Evolutionary conservation across 768 basidiomycete genomes (phyloP), one percentile per base, ranked within the genome.

Genomic region (Amanita inopinata): DNA sequence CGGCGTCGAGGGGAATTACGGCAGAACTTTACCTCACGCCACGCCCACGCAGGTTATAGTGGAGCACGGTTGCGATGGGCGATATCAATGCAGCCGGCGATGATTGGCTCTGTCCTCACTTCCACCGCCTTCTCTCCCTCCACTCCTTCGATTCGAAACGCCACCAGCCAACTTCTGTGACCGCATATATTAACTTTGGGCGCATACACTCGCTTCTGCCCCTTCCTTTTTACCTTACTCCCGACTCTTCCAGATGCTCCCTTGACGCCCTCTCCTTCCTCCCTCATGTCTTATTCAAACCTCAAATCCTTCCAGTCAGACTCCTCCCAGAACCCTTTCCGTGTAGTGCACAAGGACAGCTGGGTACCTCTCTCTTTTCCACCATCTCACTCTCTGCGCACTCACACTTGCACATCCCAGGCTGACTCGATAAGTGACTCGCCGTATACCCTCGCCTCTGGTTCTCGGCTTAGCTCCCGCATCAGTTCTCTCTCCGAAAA

Each of bases 401-500:
- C 22, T 32, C 20, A 22, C 18, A 25, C 5, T 12, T 2, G 24
- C n/a, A 31, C 30, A 18, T 19, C 31, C n/a, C 46, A 59, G 58
- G 50, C 63, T 15, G 67, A 68, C 38, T 44, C 43, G 2, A n/a
- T 44, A 3, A 25, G 23, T 10, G 43, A 36, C 12, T 65, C 65
- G 8, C 67, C 66, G 3, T 76, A 76, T 49, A 67, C 73, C 34
- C 51, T 57, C 23, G 65, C 61, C 33, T 59, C 59, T 40, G 64
- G 59, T 27, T 67, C 71, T 19, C 57, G 64, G 18, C 52, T 67
- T 22, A 66, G 59, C 27, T 68, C 71, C n/a, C 56, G 64, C 17
- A 51, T 66, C 20, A 66, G 58, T 53, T 58, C 56, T n/a, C 55
- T 76, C 45, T 67, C 69, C 19, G 64, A 69, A 50, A 72, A 67